Evolutionary conservation across 768 basidiomycete species (phyloP).

Genomic region (Hygrocybe punicea): DNA sequence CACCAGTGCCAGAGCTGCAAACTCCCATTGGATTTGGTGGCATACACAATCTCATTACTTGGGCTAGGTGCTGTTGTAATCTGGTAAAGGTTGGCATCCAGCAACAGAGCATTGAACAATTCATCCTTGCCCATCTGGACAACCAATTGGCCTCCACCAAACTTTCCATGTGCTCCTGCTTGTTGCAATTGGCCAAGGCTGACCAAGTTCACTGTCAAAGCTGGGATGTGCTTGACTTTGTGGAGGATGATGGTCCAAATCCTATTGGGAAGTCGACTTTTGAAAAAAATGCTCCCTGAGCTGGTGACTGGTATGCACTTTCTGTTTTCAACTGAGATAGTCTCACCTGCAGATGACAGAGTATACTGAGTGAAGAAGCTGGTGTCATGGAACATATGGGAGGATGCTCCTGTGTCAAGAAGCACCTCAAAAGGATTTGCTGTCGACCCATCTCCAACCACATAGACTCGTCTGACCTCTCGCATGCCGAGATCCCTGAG

Average conservation of each 20-base stretch:
- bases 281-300: conserved; percentile 10
- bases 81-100: too few species aligned
- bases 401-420: conserved; percentile 14
- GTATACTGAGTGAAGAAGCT: conserved; percentile 10
- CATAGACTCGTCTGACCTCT: conserved; percentile 5
- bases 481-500: conserved; percentile 1
- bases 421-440: conserved; percentile 1
- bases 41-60: too few species aligned
- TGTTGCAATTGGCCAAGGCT: too few species aligned
- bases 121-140: too few species aligned
- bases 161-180: too few species aligned
- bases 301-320: conserved; percentile 13
- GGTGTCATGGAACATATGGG: conserved; percentile 16
- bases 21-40: conserved; percentile 1
- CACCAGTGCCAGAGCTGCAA: conserved; percentile 22
- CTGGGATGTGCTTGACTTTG: too few species aligned
- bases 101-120: too few species aligned
- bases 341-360: background rate
- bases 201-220: too few species aligned
- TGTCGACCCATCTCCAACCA: background rate
- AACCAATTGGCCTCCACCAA: too few species aligned
- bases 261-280: conserved; percentile 4
- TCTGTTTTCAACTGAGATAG: conserved; percentile 16
- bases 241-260: too few species aligned
- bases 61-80: too few species aligned